A percentile compares a stretch with the other conserved stretches of the same genome.
Conservation (phyloP, 1,284 basidiomycete genomes). For the Cutaneotrichosporon dermatis region DNA sequence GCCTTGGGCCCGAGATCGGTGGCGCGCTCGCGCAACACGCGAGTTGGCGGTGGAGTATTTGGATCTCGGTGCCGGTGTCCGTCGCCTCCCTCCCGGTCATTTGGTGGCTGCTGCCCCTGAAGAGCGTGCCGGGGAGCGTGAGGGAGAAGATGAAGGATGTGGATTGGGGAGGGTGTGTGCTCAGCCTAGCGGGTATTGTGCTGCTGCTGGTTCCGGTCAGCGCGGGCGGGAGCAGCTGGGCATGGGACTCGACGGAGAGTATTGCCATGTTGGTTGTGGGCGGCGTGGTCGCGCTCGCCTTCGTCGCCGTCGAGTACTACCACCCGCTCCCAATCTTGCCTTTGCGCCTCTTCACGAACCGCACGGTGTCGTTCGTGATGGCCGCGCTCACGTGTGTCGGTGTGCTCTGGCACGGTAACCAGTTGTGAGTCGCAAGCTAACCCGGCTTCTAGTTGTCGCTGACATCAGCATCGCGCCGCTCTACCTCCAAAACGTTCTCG, state of each 20-base stretch:
- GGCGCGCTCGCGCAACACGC: slow-evolving; percentile 27
- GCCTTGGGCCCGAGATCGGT: slow-evolving; percentile 30
- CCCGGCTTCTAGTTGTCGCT: no score
- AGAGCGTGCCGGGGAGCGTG: slow-evolving; percentile 20
- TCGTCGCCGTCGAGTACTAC: slow-evolving; percentile 21
- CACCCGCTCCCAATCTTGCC: slow-evolving; percentile 1
- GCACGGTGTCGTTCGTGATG: slow-evolving; percentile 30
- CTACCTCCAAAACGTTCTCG: slow-evolving; percentile 33
- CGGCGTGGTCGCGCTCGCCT: slow-evolving; percentile 14
- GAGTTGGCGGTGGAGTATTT: slow-evolving; percentile 33
- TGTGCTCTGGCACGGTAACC: slow-evolving; percentile 28
- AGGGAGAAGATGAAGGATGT: slow-evolving; percentile 28
- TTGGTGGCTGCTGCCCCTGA: slow-evolving; percentile 29
- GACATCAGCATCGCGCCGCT: slow-evolving; percentile 25
- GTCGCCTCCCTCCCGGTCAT: slow-evolving; percentile 28
- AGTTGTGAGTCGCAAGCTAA: no score
- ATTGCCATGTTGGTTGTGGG: slow-evolving; percentile 26
- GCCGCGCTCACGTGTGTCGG: slow-evolving; percentile 30
- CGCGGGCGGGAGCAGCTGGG: slow-evolving; percentile 25
- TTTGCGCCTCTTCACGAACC: slow-evolving; percentile 17
- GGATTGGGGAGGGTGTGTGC: slow-evolving; percentile 30
- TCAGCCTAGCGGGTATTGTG: slow-evolving; percentile 27
- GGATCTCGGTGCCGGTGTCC: slow-evolving; percentile 26
- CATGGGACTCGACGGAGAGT: slow-evolving; percentile 21
- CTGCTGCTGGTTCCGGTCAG: slow-evolving; percentile 28